Percentiles rank a stretch among this genome's conserved stretches.
phyloP scores from a whole-genome alignment of 177 flowering plant genomes.

The Vitis hybrid region DNA sequence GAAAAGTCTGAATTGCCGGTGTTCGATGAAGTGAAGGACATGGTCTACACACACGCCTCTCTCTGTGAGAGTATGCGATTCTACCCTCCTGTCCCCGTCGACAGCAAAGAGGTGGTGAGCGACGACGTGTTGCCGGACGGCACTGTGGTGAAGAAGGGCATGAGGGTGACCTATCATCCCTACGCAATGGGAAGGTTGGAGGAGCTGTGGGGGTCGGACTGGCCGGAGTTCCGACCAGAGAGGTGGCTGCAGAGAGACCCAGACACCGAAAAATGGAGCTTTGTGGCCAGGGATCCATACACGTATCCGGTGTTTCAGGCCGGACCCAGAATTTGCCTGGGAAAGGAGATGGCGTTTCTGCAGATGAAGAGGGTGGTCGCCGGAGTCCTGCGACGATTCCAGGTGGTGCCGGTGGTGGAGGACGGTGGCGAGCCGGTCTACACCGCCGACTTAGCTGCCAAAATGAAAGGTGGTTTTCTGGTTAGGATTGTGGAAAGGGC shows the following conservation, averaged over 20 bases:
- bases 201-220: conserved; percentile 27
- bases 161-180: conserved; percentile 14
- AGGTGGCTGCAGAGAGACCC: conserved; percentile 24
- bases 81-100: conserved; percentile 28
- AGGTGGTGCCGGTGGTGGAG: conserved; percentile 17
- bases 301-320: conserved; percentile 32
- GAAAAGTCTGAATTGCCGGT: background rate
- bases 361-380: conserved; percentile 30
- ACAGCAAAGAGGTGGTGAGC: conserved; percentile 10
- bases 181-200: conserved; percentile 33
- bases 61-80: conserved; percentile 30
- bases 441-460: background rate
- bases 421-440: conserved; percentile 10
- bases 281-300: conserved; percentile 21
- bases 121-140: conserved; percentile 33
- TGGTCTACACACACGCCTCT: conserved; percentile 27
- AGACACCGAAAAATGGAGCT: conserved; percentile 5
- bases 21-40: conserved; percentile 22
- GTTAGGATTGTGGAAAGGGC: conserved; percentile 13
- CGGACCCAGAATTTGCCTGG: conserved; percentile 34
- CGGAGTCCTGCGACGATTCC: conserved; percentile 17
- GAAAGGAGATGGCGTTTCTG: conserved; percentile 34
- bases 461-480: conserved; percentile 19
- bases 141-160: conserved; percentile 23
- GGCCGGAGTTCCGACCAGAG: conserved; percentile 32